Base-by-base conservation (phyloP, 2,329 filamentous ascomycete genomes). In the Pseudocercospora fuligena region DNA sequence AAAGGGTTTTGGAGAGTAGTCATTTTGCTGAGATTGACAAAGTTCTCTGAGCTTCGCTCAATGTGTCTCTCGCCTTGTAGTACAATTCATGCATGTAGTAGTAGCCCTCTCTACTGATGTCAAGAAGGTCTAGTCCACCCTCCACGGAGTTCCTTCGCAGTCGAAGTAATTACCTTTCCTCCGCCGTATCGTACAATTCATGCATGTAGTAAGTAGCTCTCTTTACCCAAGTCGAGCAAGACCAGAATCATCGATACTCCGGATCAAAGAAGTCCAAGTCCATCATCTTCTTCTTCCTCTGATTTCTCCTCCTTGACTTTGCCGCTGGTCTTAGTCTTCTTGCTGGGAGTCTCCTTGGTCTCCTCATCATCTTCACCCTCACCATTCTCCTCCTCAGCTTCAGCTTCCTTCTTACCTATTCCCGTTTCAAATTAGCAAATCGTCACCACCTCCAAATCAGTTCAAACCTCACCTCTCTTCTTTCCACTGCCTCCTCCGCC, bases 271-370 rank as follows among this genome's bases (percentile, higher is more conserved):
- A n/a, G 5, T 7, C 7, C 40, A 43, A 51, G 47, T 14, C 27
- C 59, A 29, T 66, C 53, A 46, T 61, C 65, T n/a, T 66, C 63
- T 16, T 67, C 67, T 16, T 63, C 65, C 60, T 62, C 64, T 2
- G 19, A 19, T 14, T 33, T 43, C 68, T 70, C 70, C 21, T 40
- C 40, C 63, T 70, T 69, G n/a, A 67, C 56, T 61, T 72, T 73
- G n/a, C n/a, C n/a, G n/a, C n/a, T n/a, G 16, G 33, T 36, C 40
- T 43, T 43, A 8, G 40, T 16, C 16, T 43, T 43, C 71, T 73
- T 73, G 0, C 56, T 58, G 1, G 70, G 70, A 12, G 62, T 59
- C 36, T 66, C 63, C 3, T 33, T 33, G 9, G 12, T 33, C 31
- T 63, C 62, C 12, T 66, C 69, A 5, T 69, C 64, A 21, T 68